Evolutionary conservation across 2,329 filamentous ascomycete genomes (phyloP), one percentile per base, ranked within the genome.

Genomic region (Gaeumannomyces sp.): DNA sequence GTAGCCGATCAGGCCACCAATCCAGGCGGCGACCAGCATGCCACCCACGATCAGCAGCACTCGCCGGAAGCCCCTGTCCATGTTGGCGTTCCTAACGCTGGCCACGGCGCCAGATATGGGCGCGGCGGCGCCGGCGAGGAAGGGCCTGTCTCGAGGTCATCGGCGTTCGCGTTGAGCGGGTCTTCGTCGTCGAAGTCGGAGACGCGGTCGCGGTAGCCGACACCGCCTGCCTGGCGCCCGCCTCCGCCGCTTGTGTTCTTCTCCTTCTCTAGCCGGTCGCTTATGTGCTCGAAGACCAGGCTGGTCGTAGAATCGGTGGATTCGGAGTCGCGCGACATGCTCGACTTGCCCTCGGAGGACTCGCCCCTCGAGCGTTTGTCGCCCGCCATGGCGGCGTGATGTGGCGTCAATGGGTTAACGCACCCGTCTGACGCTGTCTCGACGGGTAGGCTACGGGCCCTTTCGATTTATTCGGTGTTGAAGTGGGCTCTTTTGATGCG

Each of bases 251-350:
- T 61, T 38, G 28, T 28, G 19, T 22, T 28, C 25, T 61, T 58
- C 33, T 45, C 45, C 35, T 31, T n/a, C 67, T 59, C 71, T 33
- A 79, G 75, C 59, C 77, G 75, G 73, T 91, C 88, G 71, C 85
- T 83, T 69, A 94, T 83, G 68, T 89, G 86, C 69, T 95, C 91
- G 73, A 95, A 91, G 64, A 95, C 86, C 19, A 95, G 81, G 70
- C 91, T 94, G 4, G 89, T 93, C 14, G 91, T 94, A 45, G 91
- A 95, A n/a, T 87, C 88, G 57, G 89, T 89, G n/a, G 89, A 91
- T 60, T 85, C 75, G 4, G 91, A 92, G 67, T 83, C 83, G 71
- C 77, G 77, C 64, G 85, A 86, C 66, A 74, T 74, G 67, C 78
- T 78, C 45, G 6, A 53, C 33, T 64, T 65, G 35, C 53, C 33